Evolutionary conservation across 2,329 filamentous ascomycete genomes (phyloP).

Genomic region (Pseudocercospora crystallina): DNA sequence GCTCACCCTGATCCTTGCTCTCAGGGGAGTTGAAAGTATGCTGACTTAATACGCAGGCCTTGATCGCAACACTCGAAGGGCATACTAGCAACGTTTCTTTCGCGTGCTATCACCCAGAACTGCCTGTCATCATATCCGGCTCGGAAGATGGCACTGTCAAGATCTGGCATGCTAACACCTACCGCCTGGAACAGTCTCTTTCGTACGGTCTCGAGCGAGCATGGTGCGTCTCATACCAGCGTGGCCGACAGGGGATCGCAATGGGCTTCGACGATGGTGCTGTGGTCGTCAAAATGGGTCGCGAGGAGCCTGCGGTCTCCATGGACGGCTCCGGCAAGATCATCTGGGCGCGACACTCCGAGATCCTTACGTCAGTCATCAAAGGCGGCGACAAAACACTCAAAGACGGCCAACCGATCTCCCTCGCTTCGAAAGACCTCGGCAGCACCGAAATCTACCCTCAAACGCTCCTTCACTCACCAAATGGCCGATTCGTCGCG

Average conservation of each 20-base stretch:
- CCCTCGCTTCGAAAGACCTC: conserved; percentile 87
- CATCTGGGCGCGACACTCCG: conserved; percentile 92
- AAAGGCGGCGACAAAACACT: conserved; percentile 80
- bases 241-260: conserved; percentile 88
- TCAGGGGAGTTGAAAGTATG: too few species aligned
- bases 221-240: conserved; percentile 96
- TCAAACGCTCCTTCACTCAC: conserved; percentile 90
- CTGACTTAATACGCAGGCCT: conserved; percentile 48
- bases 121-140: conserved; percentile 95
- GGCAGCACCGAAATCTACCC: conserved; percentile 97
- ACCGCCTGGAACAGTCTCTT: conserved; percentile 89
- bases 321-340: conserved; percentile 97
- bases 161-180: conserved; percentile 98
- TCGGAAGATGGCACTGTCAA: conserved; percentile 97
- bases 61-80: conserved; percentile 94
- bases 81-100: conserved; percentile 98
- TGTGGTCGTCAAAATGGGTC: conserved; percentile 94
- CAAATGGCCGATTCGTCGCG: conserved; percentile 86
- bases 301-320: conserved; percentile 94
- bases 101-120: conserved; percentile 93
- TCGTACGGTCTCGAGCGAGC: conserved; percentile 95
- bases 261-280: conserved; percentile 97
- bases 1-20: background rate
- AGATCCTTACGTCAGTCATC: conserved; percentile 92
- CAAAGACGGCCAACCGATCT: conserved; percentile 87